Evolutionary conservation across 352 stramenopile species (phyloP), one percentile per base, ranked within the genome.

Genomic region (Globisporangium solare): DNA sequence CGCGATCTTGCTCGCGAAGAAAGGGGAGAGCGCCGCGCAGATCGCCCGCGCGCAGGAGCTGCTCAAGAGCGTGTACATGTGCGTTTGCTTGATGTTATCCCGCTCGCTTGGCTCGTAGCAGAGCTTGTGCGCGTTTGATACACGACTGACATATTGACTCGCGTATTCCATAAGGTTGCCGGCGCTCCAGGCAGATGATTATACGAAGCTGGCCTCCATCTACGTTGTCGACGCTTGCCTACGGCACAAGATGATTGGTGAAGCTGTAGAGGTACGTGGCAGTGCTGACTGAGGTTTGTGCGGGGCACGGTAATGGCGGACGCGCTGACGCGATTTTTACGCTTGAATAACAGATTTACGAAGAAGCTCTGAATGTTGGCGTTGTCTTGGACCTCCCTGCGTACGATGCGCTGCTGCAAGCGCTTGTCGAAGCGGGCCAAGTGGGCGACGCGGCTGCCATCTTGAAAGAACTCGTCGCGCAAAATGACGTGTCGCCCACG

Each of bases 161-260:
- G 47, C 32, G 17, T 27, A 10, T 35, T 13, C 49, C n/a, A n/a
- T n/a, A 27, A 73, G 68, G 32, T 32, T 41, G 8, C 64, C 74
- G 17, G 27, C 56, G 17, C 76, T 88, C n/a, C 15, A 68, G n/a
- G 51, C 64, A n/a, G 76, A 86, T 55, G 80, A 90, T 47, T 65
- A 68, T 15, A 90, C 77, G 51, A 80, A 83, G 45, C 54, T 90
- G 37, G 80, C 80, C 42, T 73, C 64, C 22, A 88, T 90, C 53
- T 88, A 82, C 64, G 71, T 86, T 17, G 54, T 83, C n/a, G 76
- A 87, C 48, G 74, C 68, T 22, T 90, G 80, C 68, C 51, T 88
- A 24, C 61, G 70, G 6, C 63, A 79, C 43, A 47, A 70, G 3
- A 67, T 84, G 55, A 58, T 88, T 21, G 21, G 67, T 32, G 67